phyloP scores from a whole-genome alignment of 208 protist genomes.

The Vickermania ingenoplastis region DNA sequence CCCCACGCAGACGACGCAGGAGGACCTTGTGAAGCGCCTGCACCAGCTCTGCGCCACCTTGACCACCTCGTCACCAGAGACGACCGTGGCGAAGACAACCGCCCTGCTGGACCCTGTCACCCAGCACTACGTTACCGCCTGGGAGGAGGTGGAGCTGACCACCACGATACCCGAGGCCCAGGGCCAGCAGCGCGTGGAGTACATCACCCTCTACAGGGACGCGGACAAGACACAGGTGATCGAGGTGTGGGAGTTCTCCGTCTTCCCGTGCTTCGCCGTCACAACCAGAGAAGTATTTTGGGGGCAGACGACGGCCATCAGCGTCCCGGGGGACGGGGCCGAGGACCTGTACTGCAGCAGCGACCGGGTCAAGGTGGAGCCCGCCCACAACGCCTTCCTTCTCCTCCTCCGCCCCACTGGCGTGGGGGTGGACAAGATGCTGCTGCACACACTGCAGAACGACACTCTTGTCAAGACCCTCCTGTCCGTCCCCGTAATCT shows the following conservation, averaged over 20 bases:
- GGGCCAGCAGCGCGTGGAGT: slow-evolving; percentile 55
- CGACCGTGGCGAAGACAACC: slow-evolving; percentile 52
- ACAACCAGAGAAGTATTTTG: slow-evolving; percentile 68
- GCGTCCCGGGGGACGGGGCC: slow-evolving; percentile 50
- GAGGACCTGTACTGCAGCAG: slow-evolving; percentile 74
- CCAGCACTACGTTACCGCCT: slow-evolving; percentile 66
- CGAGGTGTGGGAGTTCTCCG: slow-evolving; percentile 79
- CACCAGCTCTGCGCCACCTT: slow-evolving; percentile 47
- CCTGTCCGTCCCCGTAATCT: slow-evolving; percentile 53
- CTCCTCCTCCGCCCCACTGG: slow-evolving; percentile 68
- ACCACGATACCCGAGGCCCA: slow-evolving; percentile 38
- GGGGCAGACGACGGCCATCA: slow-evolving; percentile 74
- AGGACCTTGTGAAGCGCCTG: slow-evolving; percentile 51
- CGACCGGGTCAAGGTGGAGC: slow-evolving; percentile 27
- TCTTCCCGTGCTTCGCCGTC: slow-evolving; percentile 63
- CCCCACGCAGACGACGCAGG: slow-evolving; percentile 22
- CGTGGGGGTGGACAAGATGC: slow-evolving; percentile 40
- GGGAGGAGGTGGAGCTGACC: slow-evolving; percentile 68
- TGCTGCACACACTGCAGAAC: slow-evolving; percentile 59
- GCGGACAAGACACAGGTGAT: slow-evolving; percentile 54
- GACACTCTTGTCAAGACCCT: slow-evolving; percentile 60
- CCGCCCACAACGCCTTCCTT: slow-evolving; percentile 36
- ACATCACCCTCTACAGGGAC: slow-evolving; percentile 73
- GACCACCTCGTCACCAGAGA: slow-evolving; percentile 22
- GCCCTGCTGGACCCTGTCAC: slow-evolving; percentile 78